Percentiles rank a stretch among this genome's conserved stretches.
phyloP scores from a whole-genome alignment of 2,329 filamentous ascomycete species.

The Simplicillium aogashimaense region DNA sequence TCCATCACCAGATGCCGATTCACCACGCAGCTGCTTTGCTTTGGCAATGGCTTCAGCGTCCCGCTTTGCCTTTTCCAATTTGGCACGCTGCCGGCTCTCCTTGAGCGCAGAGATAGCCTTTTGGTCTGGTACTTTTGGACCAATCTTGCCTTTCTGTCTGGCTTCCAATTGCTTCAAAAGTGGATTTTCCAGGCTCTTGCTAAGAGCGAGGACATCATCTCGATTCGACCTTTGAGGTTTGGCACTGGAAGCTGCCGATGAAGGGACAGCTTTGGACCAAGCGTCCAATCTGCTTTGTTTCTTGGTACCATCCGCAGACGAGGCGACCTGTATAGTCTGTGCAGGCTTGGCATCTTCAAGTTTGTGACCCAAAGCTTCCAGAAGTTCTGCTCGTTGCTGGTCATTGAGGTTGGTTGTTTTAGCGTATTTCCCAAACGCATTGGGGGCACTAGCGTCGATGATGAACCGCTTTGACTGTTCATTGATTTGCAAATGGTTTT shows the following conservation, averaged over 20 bases:
- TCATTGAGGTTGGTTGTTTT: constrained; percentile 71
- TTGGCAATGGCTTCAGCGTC: constrained; percentile 63
- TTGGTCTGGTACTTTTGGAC: constrained; percentile 18
- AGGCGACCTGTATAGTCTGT: constrained; percentile 25
- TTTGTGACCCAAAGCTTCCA: constrained; percentile 51
- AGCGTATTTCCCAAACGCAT: constrained; percentile 43
- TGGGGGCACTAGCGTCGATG: constrained; percentile 53
- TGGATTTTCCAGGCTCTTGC: constrained; percentile 35
- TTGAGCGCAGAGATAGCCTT: constrained; percentile 42
- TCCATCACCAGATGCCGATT: constrained; percentile 51
- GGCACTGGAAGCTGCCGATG: constrained; percentile 12
- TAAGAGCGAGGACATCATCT: constrained; percentile 36
- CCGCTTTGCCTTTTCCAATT: constrained; percentile 62
- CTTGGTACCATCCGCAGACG: constrained; percentile 27
- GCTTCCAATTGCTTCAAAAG: constrained; percentile 34
- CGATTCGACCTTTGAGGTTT: constrained; percentile 27
- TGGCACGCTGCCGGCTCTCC: constrained; percentile 63
- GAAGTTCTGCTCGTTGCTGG: constrained; percentile 76
- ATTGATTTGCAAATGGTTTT: constrained; percentile 64
- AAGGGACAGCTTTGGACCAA: constrained; percentile 42
- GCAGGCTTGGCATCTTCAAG: constrained; percentile 43
- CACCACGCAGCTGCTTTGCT: constrained; percentile 40
- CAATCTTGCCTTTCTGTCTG: constrained; percentile 15
- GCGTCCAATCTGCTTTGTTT: constrained; percentile 52
- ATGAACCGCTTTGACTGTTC: constrained; percentile 50